Base-by-base conservation (phyloP, 163 green algal species). In the Trebouxia gelatinosa region DNA sequence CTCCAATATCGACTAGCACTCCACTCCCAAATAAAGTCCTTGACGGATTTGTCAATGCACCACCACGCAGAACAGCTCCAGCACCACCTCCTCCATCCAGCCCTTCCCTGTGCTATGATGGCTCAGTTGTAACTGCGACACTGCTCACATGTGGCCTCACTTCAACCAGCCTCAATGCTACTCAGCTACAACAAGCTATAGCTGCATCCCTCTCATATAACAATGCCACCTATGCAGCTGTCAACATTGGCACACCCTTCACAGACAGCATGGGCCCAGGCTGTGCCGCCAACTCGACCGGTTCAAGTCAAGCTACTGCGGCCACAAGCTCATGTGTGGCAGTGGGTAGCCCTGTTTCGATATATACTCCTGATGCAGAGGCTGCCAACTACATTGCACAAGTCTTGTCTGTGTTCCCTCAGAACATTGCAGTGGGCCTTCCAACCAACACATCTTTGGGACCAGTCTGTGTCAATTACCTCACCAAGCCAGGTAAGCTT, bases 371-470 rank as follows among this genome's bases (percentile, higher is more conserved):
- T 9, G 50, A 35, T 26, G 35, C 19, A 21, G 64, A 43, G 19
- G 19, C 35, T 54, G 64, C 64, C 64, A 51, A 29, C 37, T 72
- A 72, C 37, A 72, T 72, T 51, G 21, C 26, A 17, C 26, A 32
- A 51, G 64, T 72, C 35, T 37, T 72, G 3, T n/a, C 35, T 23
- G 23, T 16, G 35, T 51, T 72, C 37, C 35, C 64, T 29, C 19
- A 50, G 21, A 72, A 72, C 64, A 72, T 72, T 72, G 64, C 64
- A 54, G 64, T 54, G 9, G 64, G 64, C 26, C 26, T 72, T 35
- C 64, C 64, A 37, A n/a, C 64, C 23, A 35, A 28, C 1, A 54
- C 64, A 32, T 21, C 64, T 13, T 29, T 72, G 21, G 64, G 64
- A 32, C 64, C 64, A 34, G 64, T 72, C 2, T 72, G 64, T 23